Conservation (phyloP, 1,284 basidiomycete species). For the Cronartium quercuum region DNA sequence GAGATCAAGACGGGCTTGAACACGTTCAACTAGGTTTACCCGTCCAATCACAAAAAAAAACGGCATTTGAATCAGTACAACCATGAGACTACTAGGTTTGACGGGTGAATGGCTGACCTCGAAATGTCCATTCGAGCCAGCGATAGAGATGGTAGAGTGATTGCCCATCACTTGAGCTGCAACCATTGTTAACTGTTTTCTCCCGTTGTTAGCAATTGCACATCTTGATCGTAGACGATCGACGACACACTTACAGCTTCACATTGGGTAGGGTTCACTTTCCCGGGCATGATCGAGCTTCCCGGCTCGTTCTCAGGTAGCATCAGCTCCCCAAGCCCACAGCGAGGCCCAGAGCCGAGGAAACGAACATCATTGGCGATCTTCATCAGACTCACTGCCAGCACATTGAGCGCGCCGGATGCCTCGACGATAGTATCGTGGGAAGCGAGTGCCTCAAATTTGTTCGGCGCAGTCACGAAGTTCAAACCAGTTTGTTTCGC, state of each 20-base stretch:
- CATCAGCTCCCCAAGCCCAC: conserved; percentile 88
- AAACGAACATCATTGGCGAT: conserved; percentile 99
- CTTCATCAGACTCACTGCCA: conserved; percentile 97
- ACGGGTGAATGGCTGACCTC: conserved; percentile 58
- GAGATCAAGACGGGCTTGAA: conserved; percentile 99
- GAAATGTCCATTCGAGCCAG: conserved; percentile 92
- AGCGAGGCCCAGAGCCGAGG: conserved; percentile 94
- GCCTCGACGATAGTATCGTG: conserved; percentile 98
- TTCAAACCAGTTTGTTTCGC: conserved; percentile 81
- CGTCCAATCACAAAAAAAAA: not conserved
- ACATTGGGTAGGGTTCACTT: conserved; percentile 99
- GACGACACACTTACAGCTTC: conserved; percentile 59
- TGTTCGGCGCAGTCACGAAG: conserved; percentile 97
- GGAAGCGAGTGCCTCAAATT: conserved; percentile 95
- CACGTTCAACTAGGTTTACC: conserved; percentile 69
- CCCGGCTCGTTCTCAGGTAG: conserved; percentile 99
- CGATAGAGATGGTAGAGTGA: conserved; percentile 85
- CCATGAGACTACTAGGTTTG: not conserved
- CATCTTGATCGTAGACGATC: not conserved
- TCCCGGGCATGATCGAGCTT: conserved; percentile 99
- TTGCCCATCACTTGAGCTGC: conserved; percentile 98
- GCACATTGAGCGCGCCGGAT: conserved; percentile 87
- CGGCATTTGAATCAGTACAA: not conserved
- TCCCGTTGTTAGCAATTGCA: not conserved
- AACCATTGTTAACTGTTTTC: conserved; percentile 74